These are phyloP conservation scores for Dissophora globulifera DNA, from an alignment of 192 early-diverging fungal species.

Conservation along the genomic window DNA sequence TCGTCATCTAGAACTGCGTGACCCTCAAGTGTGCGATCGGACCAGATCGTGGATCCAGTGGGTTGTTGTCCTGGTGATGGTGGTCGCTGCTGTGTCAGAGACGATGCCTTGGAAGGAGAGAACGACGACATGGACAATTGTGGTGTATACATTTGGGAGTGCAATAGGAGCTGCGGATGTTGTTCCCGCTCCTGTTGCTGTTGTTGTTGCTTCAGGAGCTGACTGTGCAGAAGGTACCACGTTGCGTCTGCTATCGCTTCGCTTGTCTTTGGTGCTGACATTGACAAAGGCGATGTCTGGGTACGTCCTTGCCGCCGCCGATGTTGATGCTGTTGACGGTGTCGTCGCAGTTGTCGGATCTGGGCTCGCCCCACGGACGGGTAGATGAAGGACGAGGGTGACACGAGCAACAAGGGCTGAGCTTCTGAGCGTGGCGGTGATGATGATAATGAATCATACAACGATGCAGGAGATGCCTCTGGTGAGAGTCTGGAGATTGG, in stretches of 20 bases:
- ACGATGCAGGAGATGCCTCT: background rate
- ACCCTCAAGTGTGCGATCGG: conserved; percentile 25
- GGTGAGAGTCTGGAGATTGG: conserved; percentile 25
- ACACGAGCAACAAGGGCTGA: background rate
- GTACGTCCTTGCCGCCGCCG: conserved; percentile 4
- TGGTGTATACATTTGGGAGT: too few species aligned
- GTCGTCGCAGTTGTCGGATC: background rate
- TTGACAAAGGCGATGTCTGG: background rate
- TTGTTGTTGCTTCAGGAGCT: too few species aligned
- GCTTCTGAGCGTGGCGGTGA: background rate
- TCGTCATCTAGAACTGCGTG: conserved; percentile 42
- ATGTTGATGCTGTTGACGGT: conserved; percentile 3
- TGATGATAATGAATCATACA: background rate
- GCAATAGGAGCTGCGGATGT: too few species aligned
- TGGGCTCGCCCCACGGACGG: background rate
- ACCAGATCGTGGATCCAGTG: conserved; percentile 3
- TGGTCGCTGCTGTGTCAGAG: too few species aligned
- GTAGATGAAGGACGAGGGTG: background rate
- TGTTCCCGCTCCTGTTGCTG: too few species aligned
- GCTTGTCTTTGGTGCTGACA: too few species aligned
- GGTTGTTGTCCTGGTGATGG: background rate
- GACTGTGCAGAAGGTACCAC: too few species aligned
- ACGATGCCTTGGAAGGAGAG: too few species aligned
- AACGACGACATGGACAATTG: too few species aligned
- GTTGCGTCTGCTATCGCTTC: too few species aligned